Evolutionary conservation across 176 grass and related monocot genomes (phyloP), one percentile per base, ranked within the genome.

Genomic region (Eremochloa ophiuroides): DNA sequence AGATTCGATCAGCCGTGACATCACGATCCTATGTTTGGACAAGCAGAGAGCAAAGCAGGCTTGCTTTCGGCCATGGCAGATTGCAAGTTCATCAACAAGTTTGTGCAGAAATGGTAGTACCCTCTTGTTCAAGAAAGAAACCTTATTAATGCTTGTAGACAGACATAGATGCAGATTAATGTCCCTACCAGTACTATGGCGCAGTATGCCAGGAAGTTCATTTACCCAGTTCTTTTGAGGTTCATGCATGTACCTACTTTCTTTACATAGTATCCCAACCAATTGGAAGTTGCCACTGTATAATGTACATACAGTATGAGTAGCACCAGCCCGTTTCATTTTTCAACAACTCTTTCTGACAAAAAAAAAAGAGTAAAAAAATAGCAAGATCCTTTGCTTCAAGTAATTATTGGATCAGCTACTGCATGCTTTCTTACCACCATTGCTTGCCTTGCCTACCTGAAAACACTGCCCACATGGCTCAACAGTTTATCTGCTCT

Each of bases 1-100:
- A 10, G 81, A 88, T 84, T 62, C 55, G 85, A 42, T 53, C 65
- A 29, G 44, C 23, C 28, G 79, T 28, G 40, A 83, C 62, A 34
- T 29, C 68, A 74, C 39, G 55, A 42, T 74, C 73, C 31, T 71
- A 30, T 20, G 74, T 15, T 39, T 63, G 65, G 53, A 18, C 56
- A 20, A 26, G 6, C 50, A 5, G 8, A 1, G 0, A 1, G n/a
- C n/a, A n/a, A n/a, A 18, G 60, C 33, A 23, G 35, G 27, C 2
- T 2, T 79, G 76, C 75, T 79, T 10, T 61, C 69, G 61, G 42
- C 47, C 22, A 64, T 60, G 86, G 77, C 74, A 12, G 67, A 46
- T 25, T 22, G 50, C 3, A 40, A 74, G 81, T 69, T 16, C 44
- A 73, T n/a, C n/a, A n/a, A 53, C 37, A 73, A 58, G 66, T 55